Evolutionary conservation across 768 basidiomycete genomes (phyloP).

Genomic region (Clathrus columnatus): DNA sequence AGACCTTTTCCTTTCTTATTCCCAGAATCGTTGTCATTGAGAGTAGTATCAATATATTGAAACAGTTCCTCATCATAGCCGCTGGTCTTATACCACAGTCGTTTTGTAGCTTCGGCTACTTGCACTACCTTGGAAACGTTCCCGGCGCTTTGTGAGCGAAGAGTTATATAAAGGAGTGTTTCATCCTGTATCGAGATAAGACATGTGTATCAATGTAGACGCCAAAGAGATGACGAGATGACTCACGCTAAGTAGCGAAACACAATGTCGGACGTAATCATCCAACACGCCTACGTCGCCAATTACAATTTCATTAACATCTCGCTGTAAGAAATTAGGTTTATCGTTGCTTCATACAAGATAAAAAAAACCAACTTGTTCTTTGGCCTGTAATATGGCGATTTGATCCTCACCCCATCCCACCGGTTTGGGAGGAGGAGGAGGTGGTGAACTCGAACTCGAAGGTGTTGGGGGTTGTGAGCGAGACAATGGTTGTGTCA

Average conservation of each 20-base stretch:
- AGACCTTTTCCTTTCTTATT: slow-evolving; percentile 34
- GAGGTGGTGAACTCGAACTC: slow-evolving; percentile 23
- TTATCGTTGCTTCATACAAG: not conserved
- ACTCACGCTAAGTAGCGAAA: slow-evolving; percentile 50
- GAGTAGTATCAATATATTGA: slow-evolving; percentile 46
- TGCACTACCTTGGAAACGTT: slow-evolving; percentile 73
- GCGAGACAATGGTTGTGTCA: not conserved
- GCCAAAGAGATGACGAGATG: not conserved
- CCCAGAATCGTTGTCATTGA: slow-evolving; percentile 36
- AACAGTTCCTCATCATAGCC: slow-evolving; percentile 13
- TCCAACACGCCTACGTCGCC: slow-evolving; percentile 52
- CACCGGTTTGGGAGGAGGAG: slow-evolving; percentile 9
- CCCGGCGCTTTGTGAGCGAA: slow-evolving; percentile 52
- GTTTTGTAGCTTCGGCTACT: slow-evolving; percentile 72
- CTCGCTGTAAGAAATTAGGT: slow-evolving; percentile 2
- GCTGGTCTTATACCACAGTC: slow-evolving; percentile 68
- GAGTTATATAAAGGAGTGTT: slow-evolving; percentile 69
- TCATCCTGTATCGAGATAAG: slow-evolving; percentile 44
- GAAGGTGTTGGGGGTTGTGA: slow-evolving; percentile 22
- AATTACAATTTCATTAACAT: slow-evolving; percentile 57
- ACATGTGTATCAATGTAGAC: not conserved
- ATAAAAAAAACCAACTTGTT: slow-evolving; percentile 3
- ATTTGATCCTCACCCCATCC: slow-evolving; percentile 58
- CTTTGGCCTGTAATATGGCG: slow-evolving; percentile 49
- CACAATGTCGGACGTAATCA: slow-evolving; percentile 66